These are phyloP conservation scores for Candolleomyces eurysporus DNA, from an alignment of 768 basidiomycete species.

Conservation along the genomic window DNA sequence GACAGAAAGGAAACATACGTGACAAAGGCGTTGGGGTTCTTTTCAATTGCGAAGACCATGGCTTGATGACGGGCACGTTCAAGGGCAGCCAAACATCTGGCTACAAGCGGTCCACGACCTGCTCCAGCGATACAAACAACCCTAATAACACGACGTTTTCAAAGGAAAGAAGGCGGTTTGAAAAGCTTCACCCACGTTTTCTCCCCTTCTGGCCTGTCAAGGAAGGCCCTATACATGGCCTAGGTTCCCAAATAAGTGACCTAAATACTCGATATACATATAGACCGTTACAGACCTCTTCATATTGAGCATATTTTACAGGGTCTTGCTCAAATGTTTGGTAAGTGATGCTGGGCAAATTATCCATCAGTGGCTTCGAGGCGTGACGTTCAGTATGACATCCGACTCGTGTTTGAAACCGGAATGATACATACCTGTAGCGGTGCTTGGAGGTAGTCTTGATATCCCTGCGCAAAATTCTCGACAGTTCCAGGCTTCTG, in stretches of 20 bases:
- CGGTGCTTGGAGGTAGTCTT: slow-evolving; percentile 93
- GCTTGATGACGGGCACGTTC: slow-evolving; percentile 55
- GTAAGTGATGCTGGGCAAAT: slow-evolving; percentile 92
- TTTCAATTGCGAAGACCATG: slow-evolving; percentile 86
- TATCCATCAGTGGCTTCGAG: slow-evolving; percentile 90
- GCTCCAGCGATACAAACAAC: slow-evolving; percentile 92
- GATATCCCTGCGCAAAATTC: slow-evolving; percentile 88
- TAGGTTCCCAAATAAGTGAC: slow-evolving; percentile 23
- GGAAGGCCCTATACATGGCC: slow-evolving; percentile 80
- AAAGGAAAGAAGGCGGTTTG: neutral
- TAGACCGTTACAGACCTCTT: slow-evolving; percentile 57
- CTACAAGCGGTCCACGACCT: slow-evolving; percentile 90
- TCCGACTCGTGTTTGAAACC: neutral
- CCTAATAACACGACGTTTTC: slow-evolving; percentile 35
- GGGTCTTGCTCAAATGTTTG: slow-evolving; percentile 98
- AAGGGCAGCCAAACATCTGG: slow-evolving; percentile 77
- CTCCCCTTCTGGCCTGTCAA: slow-evolving; percentile 60
- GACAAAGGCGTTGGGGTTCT: slow-evolving; percentile 94
- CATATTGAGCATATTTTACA: slow-evolving; percentile 93
- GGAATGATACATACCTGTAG: slow-evolving; percentile 59
- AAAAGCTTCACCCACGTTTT: slow-evolving; percentile 54
- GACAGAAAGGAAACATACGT: slow-evolving; percentile 53
- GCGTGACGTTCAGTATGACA: slow-evolving; percentile 5
- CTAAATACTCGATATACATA: slow-evolving; percentile 7
- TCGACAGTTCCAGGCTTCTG: slow-evolving; percentile 76